phyloP scores from a whole-genome alignment of 2,329 filamentous ascomycete species.

The Thelonectria blattea region DNA sequence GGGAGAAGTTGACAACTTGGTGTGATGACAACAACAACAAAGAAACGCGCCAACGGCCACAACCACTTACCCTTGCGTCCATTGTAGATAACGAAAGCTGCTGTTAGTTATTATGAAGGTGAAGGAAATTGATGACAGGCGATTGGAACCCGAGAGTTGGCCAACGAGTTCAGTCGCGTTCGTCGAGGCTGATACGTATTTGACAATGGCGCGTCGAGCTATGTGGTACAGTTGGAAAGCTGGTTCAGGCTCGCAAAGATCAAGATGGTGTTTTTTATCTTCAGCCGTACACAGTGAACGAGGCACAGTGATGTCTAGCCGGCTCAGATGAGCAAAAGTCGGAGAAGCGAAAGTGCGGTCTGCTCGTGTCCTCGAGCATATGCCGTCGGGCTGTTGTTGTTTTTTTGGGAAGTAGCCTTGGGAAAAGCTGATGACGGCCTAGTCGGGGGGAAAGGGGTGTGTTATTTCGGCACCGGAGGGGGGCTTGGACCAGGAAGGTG shows the following conservation, averaged over 20 bases:
- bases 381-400: neutral
- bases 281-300: neutral
- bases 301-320: constrained; percentile 18
- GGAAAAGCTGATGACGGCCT: constrained; percentile 17
- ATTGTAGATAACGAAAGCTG: constrained; percentile 35
- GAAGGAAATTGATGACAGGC: constrained; percentile 32
- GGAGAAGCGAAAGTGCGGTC: constrained; percentile 4
- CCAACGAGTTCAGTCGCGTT: constrained; percentile 9
- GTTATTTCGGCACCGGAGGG: constrained; percentile 32
- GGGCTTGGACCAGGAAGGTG: constrained; percentile 33
- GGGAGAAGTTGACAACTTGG: constrained; percentile 19
- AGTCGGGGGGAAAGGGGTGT: constrained; percentile 36
- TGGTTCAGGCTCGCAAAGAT: constrained; percentile 2
- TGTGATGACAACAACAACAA: constrained; percentile 14
- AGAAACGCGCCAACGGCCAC: constrained; percentile 12
- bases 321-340: constrained; percentile 14
- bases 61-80: constrained; percentile 45
- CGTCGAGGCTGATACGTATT: neutral
- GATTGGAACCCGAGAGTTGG: constrained; percentile 24
- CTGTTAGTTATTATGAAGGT: constrained; percentile 22
- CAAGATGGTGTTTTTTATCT: constrained; percentile 7
- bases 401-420: constrained; percentile 13
- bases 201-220: constrained; percentile 21
- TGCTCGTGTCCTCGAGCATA: constrained; percentile 3
- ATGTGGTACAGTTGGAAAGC: constrained; percentile 16